Percentiles rank a stretch among this genome's conserved stretches.
Conservation (phyloP, 169 alveolate species). For the Cystoisospora suis region DNA sequence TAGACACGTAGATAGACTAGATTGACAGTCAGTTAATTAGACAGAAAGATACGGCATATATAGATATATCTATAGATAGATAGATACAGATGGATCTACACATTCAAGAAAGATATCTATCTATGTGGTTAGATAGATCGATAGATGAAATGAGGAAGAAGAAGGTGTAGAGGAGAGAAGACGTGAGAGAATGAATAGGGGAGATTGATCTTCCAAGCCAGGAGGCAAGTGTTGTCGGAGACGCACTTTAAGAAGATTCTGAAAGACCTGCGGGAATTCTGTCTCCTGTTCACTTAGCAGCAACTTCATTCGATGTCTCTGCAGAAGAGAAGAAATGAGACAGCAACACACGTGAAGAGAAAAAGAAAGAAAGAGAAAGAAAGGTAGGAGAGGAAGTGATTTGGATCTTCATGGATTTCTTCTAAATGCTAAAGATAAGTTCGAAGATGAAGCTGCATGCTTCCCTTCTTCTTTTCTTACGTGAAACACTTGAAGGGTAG, state of each 20-base stretch:
- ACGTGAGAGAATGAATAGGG: not conserved
- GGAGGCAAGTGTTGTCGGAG: not conserved
- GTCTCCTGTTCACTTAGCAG: slow-evolving; percentile 64
- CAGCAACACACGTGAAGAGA: not conserved
- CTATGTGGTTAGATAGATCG: not conserved
- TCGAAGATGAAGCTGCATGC: no score
- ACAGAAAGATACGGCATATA: no score
- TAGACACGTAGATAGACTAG: no score
- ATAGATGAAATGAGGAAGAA: not conserved
- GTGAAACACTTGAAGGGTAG: no score
- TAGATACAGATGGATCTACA: not conserved
- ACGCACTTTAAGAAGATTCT: slow-evolving; percentile 42
- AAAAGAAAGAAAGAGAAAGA: not conserved
- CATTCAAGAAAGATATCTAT: not conserved
- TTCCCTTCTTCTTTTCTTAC: no score
- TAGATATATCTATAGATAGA: no score
- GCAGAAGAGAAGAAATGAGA: not conserved
- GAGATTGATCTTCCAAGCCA: not conserved
- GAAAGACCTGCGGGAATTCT: slow-evolving; percentile 73
- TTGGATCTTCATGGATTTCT: not conserved
- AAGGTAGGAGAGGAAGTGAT: not conserved
- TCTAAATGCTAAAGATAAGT: not conserved
- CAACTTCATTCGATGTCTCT: slow-evolving; percentile 61
- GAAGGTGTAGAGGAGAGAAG: not conserved
- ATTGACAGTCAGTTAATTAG: no score